A percentile compares a stretch with the other conserved stretches of the same genome.
Evolutionary conservation across 805 yeast genomes (phyloP).

Genomic region (Ogataea nonfermentans): DNA sequence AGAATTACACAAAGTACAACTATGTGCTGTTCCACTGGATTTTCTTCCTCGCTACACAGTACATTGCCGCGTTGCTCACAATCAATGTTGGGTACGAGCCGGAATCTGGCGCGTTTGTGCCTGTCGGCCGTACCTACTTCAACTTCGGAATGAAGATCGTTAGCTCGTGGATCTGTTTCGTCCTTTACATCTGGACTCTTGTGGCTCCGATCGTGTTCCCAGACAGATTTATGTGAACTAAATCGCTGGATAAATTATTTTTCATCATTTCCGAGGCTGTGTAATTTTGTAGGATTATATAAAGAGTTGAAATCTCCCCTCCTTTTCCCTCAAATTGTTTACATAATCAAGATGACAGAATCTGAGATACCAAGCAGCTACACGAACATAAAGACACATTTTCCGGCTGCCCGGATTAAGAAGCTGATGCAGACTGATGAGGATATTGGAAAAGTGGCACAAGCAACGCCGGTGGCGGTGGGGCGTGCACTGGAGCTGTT

Average conservation of each 20-base stretch:
- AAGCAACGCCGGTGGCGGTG: conserved; percentile 97
- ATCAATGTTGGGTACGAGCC: conserved; percentile 85
- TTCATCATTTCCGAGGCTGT: conserved; percentile 5
- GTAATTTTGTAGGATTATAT: conserved; percentile 7
- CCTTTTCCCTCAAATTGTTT: conserved; percentile 1
- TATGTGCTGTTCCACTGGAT: conserved; percentile 86
- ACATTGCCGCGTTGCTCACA: conserved; percentile 90
- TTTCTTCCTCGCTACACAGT: conserved; percentile 93
- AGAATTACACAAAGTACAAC: conserved; percentile 68
- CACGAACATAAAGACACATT: conserved; percentile 69
- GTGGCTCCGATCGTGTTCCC: conserved; percentile 90
- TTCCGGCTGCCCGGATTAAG: conserved; percentile 92
- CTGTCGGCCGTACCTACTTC: conserved; percentile 96
- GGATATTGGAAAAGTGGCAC: conserved; percentile 97
- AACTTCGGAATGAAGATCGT: conserved; percentile 92
- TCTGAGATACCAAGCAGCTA: conserved; percentile 31
- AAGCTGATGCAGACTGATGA: conserved; percentile 97
- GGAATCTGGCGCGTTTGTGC: conserved; percentile 85
- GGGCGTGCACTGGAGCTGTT: conserved; percentile 93
- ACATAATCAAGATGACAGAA: conserved; percentile 15
- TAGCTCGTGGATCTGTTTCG: conserved; percentile 89
- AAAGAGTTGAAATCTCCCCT: conserved; percentile 8
- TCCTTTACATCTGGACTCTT: conserved; percentile 84
- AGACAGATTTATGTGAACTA: conserved; percentile 64
- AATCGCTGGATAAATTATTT: background rate